Base-by-base conservation (phyloP, 1,139 yeast species). In the Hemisphaericaspora subhashii region DNA sequence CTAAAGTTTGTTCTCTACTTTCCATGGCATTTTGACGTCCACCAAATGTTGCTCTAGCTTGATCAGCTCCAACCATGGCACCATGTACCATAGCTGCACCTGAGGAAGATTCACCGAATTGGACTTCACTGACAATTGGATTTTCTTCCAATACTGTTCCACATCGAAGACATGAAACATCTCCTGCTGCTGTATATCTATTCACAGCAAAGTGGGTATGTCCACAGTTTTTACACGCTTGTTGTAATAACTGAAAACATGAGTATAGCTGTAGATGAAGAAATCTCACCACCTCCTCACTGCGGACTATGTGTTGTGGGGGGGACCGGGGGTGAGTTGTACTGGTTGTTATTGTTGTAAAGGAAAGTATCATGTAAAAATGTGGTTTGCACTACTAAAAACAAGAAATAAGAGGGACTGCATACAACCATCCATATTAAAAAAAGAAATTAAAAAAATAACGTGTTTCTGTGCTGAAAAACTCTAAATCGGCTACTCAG, bases 81-180 rank as follows among this genome's bases (percentile, higher is more conserved):
- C 99, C 99, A 50, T 89, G 96, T 2, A 92, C 96, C 43, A 86
- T 80, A 25, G 98, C 97, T 8, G 96, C 98, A 49, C 99, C 99
- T 20, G 84, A 74, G 10, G 95, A 76, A 3, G 89, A 77, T 55
- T 94, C 99, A 31, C 95, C 95, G 64, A 90, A 92, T 15, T 94
- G 87, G 42, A 94, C 94, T 58, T 94, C 98, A 17, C 95, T 82
- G 20, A 94, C 98, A 52, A 92, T 90, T 22, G 95, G 95, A 53
- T 89, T 86, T 58, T 90, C 98, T 52, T 88, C 95, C 40, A 79
- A 77, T 29, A 92, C 98, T 18, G 81, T 68, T 58, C 98, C 97
- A 77, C 98, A 92, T 33, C 65, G 58, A 29, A 73, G 69, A 68
- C 98, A 92, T 23, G 89, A 83, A 24, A 86, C 61, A 60, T 87